These are phyloP conservation scores for Isochrysis galbana DNA, from an alignment of 78 protist genomes.

Conservation along the genomic window DNA sequence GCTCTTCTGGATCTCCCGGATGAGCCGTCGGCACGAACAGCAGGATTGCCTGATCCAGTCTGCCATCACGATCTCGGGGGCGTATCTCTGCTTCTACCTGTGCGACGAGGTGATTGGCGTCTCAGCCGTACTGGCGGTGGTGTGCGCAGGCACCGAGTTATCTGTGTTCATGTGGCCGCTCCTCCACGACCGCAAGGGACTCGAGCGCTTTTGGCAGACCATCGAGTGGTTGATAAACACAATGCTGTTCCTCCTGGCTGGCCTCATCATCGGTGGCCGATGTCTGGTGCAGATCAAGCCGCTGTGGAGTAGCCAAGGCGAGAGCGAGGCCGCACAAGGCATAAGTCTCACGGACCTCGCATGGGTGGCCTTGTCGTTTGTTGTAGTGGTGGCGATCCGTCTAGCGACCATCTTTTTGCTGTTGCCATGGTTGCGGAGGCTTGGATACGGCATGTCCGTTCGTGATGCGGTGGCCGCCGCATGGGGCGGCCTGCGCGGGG, in stretches of 20 bases:
- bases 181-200: neutral
- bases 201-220: neutral
- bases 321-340: neutral
- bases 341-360: neutral
- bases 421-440: neutral
- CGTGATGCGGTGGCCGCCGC: neutral
- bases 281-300: neutral
- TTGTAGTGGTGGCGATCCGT: conserved; percentile 14
- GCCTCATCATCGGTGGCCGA: neutral
- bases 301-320: neutral
- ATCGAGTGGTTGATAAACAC: neutral
- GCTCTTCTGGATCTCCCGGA: neutral
- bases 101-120: neutral
- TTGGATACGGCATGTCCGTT: neutral
- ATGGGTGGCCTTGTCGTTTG: neutral
- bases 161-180: neutral
- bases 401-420: neutral
- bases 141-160: neutral
- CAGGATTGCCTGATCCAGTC: neutral
- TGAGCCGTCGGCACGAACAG: neutral
- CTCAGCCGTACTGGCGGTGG: neutral
- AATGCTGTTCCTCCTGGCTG: neutral
- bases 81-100: neutral
- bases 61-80: neutral
- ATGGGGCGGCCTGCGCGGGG: conserved; percentile 74